Evolutionary conservation across 768 basidiomycete genomes (phyloP).

Genomic region (Hygrocybe punicea): DNA sequence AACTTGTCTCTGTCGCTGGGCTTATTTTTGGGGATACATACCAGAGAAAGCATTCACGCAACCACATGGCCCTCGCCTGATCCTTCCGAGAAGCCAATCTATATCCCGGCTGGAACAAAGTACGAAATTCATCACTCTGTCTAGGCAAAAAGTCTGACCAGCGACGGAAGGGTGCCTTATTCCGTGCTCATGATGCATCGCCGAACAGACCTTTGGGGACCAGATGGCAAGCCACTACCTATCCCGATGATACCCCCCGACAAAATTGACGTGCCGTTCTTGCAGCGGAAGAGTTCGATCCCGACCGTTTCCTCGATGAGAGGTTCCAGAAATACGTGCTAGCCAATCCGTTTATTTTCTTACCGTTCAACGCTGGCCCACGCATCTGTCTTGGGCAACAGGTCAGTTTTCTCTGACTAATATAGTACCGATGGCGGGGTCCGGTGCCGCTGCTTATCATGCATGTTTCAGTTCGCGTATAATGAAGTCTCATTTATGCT

Average conservation of each 20-base stretch:
- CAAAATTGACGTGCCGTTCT: not conserved
- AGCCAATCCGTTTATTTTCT: conserved; percentile 66
- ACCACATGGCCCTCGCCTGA: conserved; percentile 48
- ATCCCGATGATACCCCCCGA: too few relatives aligned
- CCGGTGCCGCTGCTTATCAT: not conserved
- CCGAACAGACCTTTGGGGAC: conserved; percentile 65
- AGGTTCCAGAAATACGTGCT: conserved; percentile 59
- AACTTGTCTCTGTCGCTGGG: not conserved
- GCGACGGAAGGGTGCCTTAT: conserved; percentile 36
- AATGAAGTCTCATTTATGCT: conserved; percentile 62
- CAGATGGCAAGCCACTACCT: conserved; percentile 48
- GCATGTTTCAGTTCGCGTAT: conserved; percentile 45
- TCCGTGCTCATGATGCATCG: conserved; percentile 66
- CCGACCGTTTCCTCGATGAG: conserved; percentile 66
- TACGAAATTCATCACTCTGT: conserved; percentile 19
- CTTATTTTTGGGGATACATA: not conserved
- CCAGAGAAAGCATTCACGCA: conserved; percentile 45
- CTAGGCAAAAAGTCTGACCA: not conserved
- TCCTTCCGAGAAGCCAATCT: conserved; percentile 47
- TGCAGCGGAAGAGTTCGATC: conserved; percentile 64
- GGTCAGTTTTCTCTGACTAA: conserved; percentile 23
- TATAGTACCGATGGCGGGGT: too few relatives aligned
- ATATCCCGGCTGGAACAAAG: conserved; percentile 51
- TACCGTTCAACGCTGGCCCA: conserved; percentile 62
- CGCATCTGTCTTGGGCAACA: conserved; percentile 62